Evolutionary conservation across 2,329 filamentous ascomycete genomes (phyloP).

Genomic region (Fusarium lyarnte): DNA sequence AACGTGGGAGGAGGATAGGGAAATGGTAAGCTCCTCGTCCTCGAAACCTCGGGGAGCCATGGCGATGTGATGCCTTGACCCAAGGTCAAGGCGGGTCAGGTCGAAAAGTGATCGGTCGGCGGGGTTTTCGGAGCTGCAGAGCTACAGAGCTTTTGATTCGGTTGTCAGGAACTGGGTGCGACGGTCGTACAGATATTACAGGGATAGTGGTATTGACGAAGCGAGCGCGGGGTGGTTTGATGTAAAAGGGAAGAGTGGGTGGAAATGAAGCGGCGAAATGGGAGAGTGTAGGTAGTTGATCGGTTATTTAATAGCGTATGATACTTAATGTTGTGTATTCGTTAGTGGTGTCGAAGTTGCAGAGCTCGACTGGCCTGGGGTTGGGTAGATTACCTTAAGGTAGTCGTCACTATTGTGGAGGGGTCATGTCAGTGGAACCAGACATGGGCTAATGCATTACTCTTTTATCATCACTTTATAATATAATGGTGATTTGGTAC

Average conservation of each 20-base stretch:
- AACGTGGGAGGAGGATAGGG: slow-evolving; percentile 72
- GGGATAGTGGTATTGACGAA: neutral
- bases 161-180: neutral
- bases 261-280: slow-evolving; percentile 24
- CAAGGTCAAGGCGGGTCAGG: slow-evolving; percentile 24
- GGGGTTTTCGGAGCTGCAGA: slow-evolving; percentile 20
- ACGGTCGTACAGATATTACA: neutral
- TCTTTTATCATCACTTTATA: neutral
- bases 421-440: slow-evolving; percentile 3
- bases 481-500: neutral
- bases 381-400: neutral
- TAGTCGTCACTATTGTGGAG: slow-evolving; percentile 5
- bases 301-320: slow-evolving; percentile 2
- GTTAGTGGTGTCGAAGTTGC: neutral
- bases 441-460: neutral
- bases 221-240: neutral
- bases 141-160: slow-evolving; percentile 5
- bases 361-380: neutral
- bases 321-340: neutral
- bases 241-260: neutral
- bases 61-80: slow-evolving; percentile 34
- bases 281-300: neutral
- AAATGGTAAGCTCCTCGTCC: slow-evolving; percentile 85
- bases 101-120: slow-evolving; percentile 18
- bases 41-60: slow-evolving; percentile 72